Conservation (phyloP, 805 yeast species). For the Kodamaea restingae region DNA sequence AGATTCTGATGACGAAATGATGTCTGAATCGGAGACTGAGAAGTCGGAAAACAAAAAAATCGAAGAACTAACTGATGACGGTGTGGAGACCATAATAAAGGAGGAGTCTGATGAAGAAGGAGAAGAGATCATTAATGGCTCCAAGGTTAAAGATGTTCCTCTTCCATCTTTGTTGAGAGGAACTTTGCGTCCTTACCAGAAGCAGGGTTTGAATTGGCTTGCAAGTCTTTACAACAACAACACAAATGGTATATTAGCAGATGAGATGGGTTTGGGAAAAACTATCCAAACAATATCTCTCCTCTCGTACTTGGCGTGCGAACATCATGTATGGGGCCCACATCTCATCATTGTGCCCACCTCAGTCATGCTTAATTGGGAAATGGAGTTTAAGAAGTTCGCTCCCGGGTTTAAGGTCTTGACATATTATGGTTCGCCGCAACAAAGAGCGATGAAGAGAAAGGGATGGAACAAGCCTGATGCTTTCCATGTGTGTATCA, state of each 20-base stretch:
- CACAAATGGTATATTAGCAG: constrained; percentile 96
- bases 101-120: constrained; percentile 12
- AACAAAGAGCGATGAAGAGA: constrained; percentile 91
- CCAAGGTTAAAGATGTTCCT: constrained; percentile 61
- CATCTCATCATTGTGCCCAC: constrained; percentile 97
- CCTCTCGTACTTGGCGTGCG: constrained; percentile 85
- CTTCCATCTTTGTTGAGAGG: constrained; percentile 77
- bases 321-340: constrained; percentile 95
- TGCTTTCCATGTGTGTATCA: constrained; percentile 93
- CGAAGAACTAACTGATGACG: too few species aligned
- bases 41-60: constrained; percentile 7
- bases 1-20: constrained; percentile 12
- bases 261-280: constrained; percentile 98
- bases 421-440: constrained; percentile 96
- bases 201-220: constrained; percentile 95
- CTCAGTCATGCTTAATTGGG: constrained; percentile 97
- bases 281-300: constrained; percentile 94
- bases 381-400: constrained; percentile 96
- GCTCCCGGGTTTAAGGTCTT: constrained; percentile 96
- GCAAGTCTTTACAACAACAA: constrained; percentile 89
- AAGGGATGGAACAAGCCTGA: constrained; percentile 97
- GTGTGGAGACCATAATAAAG: too few species aligned
- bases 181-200: constrained; percentile 82
- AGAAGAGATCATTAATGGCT: constrained; percentile 38
- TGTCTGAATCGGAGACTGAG: constrained; percentile 6